Conservation (phyloP, 2,329 filamentous ascomycete genomes). For the Fusarium sp. region DNA sequence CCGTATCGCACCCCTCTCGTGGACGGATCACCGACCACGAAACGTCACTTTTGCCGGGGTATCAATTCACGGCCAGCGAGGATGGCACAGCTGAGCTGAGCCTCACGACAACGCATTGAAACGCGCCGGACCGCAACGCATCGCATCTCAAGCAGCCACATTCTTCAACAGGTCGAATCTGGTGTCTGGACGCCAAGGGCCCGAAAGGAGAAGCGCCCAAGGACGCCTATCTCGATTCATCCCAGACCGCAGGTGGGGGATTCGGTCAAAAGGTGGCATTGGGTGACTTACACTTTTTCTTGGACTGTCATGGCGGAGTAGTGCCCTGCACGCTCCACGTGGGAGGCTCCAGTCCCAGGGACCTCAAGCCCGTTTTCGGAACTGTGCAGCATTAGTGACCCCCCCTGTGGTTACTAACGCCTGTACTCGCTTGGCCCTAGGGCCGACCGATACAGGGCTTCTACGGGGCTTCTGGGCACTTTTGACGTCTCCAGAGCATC, state of each 20-base stretch:
- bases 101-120: slow-evolving; percentile 18
- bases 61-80: neutral
- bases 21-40: slow-evolving; percentile 25
- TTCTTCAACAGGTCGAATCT: slow-evolving; percentile 1
- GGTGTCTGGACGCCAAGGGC: slow-evolving; percentile 8
- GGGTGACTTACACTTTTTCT: slow-evolving; percentile 38
- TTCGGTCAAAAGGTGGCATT: slow-evolving; percentile 40
- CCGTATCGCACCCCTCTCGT: slow-evolving; percentile 33
- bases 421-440: slow-evolving; percentile 30
- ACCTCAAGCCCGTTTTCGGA: slow-evolving; percentile 39
- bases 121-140: slow-evolving; percentile 12
- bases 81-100: slow-evolving; percentile 20
- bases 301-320: slow-evolving; percentile 39
- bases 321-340: slow-evolving; percentile 48
- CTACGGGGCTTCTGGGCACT: slow-evolving; percentile 20
- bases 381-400: slow-evolving; percentile 42
- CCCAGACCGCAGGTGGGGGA: slow-evolving; percentile 21
- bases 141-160: neutral
- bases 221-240: slow-evolving; percentile 25
- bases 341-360: slow-evolving; percentile 41
- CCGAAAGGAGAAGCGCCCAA: slow-evolving; percentile 1
- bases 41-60: slow-evolving; percentile 31
- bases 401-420: slow-evolving; percentile 20
- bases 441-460: slow-evolving; percentile 22
- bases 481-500: slow-evolving; percentile 20